Percentiles rank a stretch among this genome's conserved stretches.
These are phyloP conservation scores for Mortierella sp. DNA, from an alignment of 371 early-diverging fungal genomes.

Conservation along the genomic window DNA sequence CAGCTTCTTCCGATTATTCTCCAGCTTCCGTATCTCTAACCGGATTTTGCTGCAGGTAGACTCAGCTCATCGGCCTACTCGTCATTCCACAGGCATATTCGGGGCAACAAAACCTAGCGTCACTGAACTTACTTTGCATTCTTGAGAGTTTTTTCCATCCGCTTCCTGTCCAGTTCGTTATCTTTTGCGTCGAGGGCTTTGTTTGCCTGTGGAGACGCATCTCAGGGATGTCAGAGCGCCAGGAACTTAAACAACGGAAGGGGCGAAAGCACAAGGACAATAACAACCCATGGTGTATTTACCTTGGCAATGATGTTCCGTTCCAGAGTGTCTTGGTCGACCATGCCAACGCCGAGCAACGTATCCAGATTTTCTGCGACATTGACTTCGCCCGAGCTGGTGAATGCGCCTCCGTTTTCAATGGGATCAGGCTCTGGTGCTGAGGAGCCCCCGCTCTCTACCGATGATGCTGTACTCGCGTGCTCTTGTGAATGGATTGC, in stretches of 20 bases:
- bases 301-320: slow-evolving; percentile 73
- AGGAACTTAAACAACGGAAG: too few species aligned
- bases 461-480: too few species aligned
- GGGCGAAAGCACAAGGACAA: too few species aligned
- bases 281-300: too few species aligned
- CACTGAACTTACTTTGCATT: slow-evolving; percentile 55
- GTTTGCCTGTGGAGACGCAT: slow-evolving; percentile 59
- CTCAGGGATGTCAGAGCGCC: too few species aligned
- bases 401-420: too few species aligned
- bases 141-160: slow-evolving; percentile 62
- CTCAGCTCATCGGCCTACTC: background rate
- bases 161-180: slow-evolving; percentile 62
- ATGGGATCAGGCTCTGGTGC: too few species aligned
- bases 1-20: slow-evolving; percentile 40
- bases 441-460: too few species aligned
- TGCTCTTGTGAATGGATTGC: too few species aligned
- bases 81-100: too few species aligned
- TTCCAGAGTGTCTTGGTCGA: slow-evolving; percentile 75
- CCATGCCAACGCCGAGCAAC: slow-evolving; percentile 64
- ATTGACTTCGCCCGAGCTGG: slow-evolving; percentile 9
- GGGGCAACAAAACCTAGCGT: background rate
- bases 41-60: slow-evolving; percentile 52
- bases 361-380: slow-evolving; percentile 37
- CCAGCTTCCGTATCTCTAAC: slow-evolving; percentile 57
- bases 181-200: slow-evolving; percentile 70